Conservation (phyloP, 2,329 filamentous ascomycete genomes). For the Phialophora chinensis region DNA sequence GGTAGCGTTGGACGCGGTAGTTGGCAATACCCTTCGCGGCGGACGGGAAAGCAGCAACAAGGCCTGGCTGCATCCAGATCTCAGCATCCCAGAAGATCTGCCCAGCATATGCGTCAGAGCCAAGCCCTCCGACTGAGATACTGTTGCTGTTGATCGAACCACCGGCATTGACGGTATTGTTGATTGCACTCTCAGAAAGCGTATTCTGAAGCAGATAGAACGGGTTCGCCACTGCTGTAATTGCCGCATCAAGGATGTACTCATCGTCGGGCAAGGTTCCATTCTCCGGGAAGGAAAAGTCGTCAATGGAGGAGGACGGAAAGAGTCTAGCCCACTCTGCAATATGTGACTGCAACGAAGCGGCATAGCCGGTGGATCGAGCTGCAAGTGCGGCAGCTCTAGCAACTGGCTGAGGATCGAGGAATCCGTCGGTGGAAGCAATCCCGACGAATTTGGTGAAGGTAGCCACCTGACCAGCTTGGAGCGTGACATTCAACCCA, state of each 20-base stretch:
- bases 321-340: conserved; percentile 68
- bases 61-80: conserved; percentile 71
- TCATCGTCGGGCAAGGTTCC: conserved; percentile 63
- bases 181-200: conserved; percentile 60
- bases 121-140: conserved; percentile 71
- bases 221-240: conserved; percentile 55
- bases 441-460: conserved; percentile 72
- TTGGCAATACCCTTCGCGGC: conserved; percentile 68
- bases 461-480: conserved; percentile 59
- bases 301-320: conserved; percentile 66
- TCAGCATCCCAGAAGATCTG: conserved; percentile 71
- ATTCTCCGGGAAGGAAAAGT: conserved; percentile 62
- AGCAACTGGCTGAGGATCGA: conserved; percentile 62
- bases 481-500: conserved; percentile 60
- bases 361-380: conserved; percentile 60
- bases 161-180: conserved; percentile 50
- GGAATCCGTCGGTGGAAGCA: conserved; percentile 72
- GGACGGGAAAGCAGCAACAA: conserved; percentile 68
- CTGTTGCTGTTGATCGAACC: conserved; percentile 63
- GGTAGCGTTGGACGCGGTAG: conserved; percentile 65
- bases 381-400: conserved; percentile 60
- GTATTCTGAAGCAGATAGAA: conserved; percentile 58
- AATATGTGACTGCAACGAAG: conserved; percentile 62
- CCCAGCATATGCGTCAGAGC: conserved; percentile 71
- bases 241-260: conserved; percentile 60